Percentiles rank a stretch among this genome's conserved stretches.
Evolutionary conservation across 208 protist species (phyloP).

Genomic region (Trypanosoma theileri): DNA sequence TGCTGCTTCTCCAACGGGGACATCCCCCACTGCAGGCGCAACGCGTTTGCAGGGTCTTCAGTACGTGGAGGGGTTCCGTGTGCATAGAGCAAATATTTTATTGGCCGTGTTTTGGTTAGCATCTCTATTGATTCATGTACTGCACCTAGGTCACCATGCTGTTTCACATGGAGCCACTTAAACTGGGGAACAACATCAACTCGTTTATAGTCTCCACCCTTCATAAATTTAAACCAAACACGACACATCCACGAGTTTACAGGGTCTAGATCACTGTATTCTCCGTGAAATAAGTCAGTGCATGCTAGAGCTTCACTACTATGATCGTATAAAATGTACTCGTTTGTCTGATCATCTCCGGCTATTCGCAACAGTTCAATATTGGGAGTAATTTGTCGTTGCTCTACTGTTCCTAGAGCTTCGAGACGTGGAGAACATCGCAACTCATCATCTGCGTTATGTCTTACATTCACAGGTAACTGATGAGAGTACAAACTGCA

Average conservation of each 20-base stretch:
- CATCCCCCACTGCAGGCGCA: conserved; percentile 71
- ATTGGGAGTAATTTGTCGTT: conserved; percentile 44
- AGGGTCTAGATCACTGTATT: conserved; percentile 78
- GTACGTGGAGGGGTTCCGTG: conserved; percentile 71
- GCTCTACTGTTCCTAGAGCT: conserved; percentile 15
- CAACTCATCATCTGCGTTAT: conserved; percentile 13
- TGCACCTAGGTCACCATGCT: conserved; percentile 38
- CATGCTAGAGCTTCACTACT: conserved; percentile 55
- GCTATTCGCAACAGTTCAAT: conserved; percentile 63
- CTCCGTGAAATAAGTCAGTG: conserved; percentile 83
- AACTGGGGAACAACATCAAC: conserved; percentile 64
- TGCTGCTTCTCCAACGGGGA: conserved; percentile 27
- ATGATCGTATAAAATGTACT: conserved; percentile 79
- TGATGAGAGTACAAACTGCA: conserved; percentile 20
- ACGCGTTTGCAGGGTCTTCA: conserved; percentile 44
- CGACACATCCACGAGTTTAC: conserved; percentile 90
- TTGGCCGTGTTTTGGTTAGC: conserved; percentile 46
- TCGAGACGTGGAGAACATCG: conserved; percentile 15
- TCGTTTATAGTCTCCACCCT: conserved; percentile 74
- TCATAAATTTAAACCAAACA: conserved; percentile 91
- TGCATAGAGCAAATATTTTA: conserved; percentile 52
- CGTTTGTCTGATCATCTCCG: conserved; percentile 66
- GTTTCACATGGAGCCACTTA: conserved; percentile 71
- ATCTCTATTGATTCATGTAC: conserved; percentile 50
- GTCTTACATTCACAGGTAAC: not conserved